These are phyloP conservation scores for Microdochium nivale DNA, from an alignment of 2,329 filamentous ascomycete genomes.

Conservation along the genomic window DNA sequence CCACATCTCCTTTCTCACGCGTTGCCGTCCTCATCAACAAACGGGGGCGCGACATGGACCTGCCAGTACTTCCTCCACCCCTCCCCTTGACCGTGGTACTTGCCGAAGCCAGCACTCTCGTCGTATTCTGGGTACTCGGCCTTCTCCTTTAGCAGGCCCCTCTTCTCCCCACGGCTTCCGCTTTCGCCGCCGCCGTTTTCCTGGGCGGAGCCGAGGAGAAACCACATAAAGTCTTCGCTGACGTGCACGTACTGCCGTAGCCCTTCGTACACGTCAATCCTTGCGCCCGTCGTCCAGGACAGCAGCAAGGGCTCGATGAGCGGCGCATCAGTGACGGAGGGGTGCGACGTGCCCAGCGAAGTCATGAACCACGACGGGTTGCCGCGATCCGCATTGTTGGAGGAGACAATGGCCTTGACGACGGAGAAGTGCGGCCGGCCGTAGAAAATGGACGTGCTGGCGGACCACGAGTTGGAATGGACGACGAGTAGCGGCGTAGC, in stretches of 20 bases:
- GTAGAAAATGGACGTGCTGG: slow-evolving; percentile 46
- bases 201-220: slow-evolving; percentile 18
- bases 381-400: slow-evolving; percentile 26
- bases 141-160: slow-evolving; percentile 39
- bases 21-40: not conserved
- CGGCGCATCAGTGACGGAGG: slow-evolving; percentile 58
- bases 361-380: slow-evolving; percentile 46
- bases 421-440: slow-evolving; percentile 56
- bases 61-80: slow-evolving; percentile 30
- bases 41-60: slow-evolving; percentile 16
- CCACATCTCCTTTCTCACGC: not conserved
- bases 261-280: slow-evolving; percentile 46
- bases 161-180: slow-evolving; percentile 27
- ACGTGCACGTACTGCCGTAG: slow-evolving; percentile 52
- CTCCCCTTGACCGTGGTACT: slow-evolving; percentile 22
- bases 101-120: slow-evolving; percentile 18
- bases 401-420: slow-evolving; percentile 45
- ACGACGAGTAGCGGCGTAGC: slow-evolving; percentile 50
- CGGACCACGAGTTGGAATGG: slow-evolving; percentile 58
- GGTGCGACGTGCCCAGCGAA: slow-evolving; percentile 47
- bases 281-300: slow-evolving; percentile 52
- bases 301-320: slow-evolving; percentile 54
- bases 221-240: slow-evolving; percentile 48
- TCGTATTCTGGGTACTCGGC: slow-evolving; percentile 34
- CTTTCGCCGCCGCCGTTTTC: not conserved